A percentile compares a stretch with the other conserved stretches of the same genome.
Conservation (phyloP, 495 filamentous ascomycete species). For the Podospora sp. region DNA sequence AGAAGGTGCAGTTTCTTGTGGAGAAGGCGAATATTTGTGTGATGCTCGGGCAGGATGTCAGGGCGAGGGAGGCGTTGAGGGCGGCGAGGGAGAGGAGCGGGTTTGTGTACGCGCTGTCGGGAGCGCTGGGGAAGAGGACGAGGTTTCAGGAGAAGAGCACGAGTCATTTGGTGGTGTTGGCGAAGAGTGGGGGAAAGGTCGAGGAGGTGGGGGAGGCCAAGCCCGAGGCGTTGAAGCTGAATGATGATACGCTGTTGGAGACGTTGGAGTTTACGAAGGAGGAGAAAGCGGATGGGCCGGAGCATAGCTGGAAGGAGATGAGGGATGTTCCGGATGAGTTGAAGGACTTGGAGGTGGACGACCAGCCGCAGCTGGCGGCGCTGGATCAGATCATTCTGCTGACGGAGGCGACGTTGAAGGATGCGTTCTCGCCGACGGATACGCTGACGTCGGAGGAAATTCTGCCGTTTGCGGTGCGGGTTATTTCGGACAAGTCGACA, state of each 20-base stretch:
- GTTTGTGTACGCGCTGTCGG: conserved; percentile 83
- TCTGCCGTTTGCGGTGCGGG: conserved; percentile 83
- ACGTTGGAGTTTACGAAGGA: conserved; percentile 73
- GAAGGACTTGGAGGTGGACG: conserved; percentile 65
- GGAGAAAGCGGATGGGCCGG: conserved; percentile 28
- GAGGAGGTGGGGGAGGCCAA: conserved; percentile 26
- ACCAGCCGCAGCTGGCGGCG: conserved; percentile 81
- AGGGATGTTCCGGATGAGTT: conserved; percentile 61
- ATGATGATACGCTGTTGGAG: conserved; percentile 94
- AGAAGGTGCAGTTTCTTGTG: conserved; percentile 66
- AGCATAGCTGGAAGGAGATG: conserved; percentile 35
- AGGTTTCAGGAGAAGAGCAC: conserved; percentile 87
- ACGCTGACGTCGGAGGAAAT: conserved; percentile 91
- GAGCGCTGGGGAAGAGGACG: conserved; percentile 86
- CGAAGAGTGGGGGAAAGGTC: conserved; percentile 61
- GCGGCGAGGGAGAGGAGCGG: conserved; percentile 62
- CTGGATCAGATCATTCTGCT: conserved; percentile 85
- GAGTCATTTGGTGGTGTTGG: conserved; percentile 90
- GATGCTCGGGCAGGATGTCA: conserved; percentile 79
- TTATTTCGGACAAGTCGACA: conserved; percentile 82
- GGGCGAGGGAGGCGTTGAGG: conserved; percentile 70
- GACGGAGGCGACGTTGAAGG: conserved; percentile 83
- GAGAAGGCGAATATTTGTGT: conserved; percentile 83
- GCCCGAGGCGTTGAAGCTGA: conserved; percentile 72
- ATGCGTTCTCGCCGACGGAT: conserved; percentile 77